phyloP scores from a whole-genome alignment of 2,329 filamentous ascomycete genomes.

The Rhynchosporium secalis region DNA sequence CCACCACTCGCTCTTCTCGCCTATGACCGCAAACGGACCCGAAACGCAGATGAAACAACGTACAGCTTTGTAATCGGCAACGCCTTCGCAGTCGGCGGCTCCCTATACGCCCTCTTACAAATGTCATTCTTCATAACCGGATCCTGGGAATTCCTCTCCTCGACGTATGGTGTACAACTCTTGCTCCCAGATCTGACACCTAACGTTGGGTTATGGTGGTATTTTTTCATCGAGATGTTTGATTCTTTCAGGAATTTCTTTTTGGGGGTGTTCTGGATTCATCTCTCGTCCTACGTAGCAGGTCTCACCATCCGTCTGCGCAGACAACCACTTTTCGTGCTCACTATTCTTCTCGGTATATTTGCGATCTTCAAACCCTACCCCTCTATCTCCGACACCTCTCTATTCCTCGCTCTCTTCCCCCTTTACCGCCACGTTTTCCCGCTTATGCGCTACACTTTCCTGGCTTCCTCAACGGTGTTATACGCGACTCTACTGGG shows the following conservation, averaged over 20 bases:
- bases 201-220: conserved; percentile 98
- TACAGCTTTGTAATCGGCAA: conserved; percentile 56
- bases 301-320: conserved; percentile 82
- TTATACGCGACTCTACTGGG: conserved; percentile 87
- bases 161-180: conserved; percentile 91
- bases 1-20: conserved; percentile 79
- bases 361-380: conserved; percentile 98
- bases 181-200: conserved; percentile 89
- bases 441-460: conserved; percentile 90
- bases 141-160: conserved; percentile 84
- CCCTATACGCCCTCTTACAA: conserved; percentile 62
- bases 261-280: conserved; percentile 96
- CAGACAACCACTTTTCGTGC: conserved; percentile 80
- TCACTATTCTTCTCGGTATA: conserved; percentile 82
- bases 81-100: conserved; percentile 52
- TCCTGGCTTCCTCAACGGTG: conserved; percentile 78
- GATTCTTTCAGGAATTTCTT: conserved; percentile 98
- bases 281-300: conserved; percentile 85
- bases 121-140: conserved; percentile 74
- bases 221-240: conserved; percentile 99
- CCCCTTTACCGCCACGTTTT: conserved; percentile 90
- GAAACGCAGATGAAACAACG: conserved; percentile 41
- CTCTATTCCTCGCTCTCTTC: conserved; percentile 79
- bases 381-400: conserved; percentile 86
- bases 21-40: conserved; percentile 58